Evolutionary conservation across 169 alveolate species (phyloP), one percentile per base, ranked within the genome.

Genomic region (Eimeria brunetti): DNA sequence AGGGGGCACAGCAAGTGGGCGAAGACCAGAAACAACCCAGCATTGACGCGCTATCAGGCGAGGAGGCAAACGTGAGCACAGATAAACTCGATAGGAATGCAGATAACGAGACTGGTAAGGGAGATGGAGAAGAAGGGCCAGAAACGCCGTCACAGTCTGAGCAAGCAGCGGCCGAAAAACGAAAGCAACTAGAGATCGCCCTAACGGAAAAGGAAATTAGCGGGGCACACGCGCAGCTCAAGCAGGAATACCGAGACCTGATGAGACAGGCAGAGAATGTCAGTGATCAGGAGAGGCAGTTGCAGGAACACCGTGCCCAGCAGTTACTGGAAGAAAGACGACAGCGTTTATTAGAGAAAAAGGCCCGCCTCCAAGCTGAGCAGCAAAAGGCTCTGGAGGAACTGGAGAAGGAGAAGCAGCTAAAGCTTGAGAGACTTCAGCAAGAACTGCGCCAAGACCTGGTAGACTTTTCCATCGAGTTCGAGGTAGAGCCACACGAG

Each of bases 401-500:
- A 86, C 67, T 86, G 67, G 93, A 86, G 41, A 56, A 62, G 81
- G 83, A 60, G 83, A 86, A 46, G 46, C 67, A 86, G 83, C 16
- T 41, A 44, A 86, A 86, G 67, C 81, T 86, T 27, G 93, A 86
- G 2, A 64, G 36, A 53, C 78, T 86, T 22, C 78, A 86, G 81
- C 93, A 64, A 3, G 83, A 86, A 75, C 83, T 86, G 71, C 84
- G 64, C 24, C 93, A 86, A 62, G 83, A 86, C 44, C 93, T 86
- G 9, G 93, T 86, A 16, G 93, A 86, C 64, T 86, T 86, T 86
- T 86, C 93, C 64, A 86, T 86, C 18, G 93, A 86, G 36, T 86
- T 86, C 53, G 93, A 86, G 44, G 93, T 86, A 7, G 93, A 86
- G 49, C 93, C 93, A n/a, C 93, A 86, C 67, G 93, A 58, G 62